A percentile compares a stretch with the other conserved stretches of the same genome.
phyloP scores from a whole-genome alignment of 2,329 filamentous ascomycete species.

The Penicillium sp. region DNA sequence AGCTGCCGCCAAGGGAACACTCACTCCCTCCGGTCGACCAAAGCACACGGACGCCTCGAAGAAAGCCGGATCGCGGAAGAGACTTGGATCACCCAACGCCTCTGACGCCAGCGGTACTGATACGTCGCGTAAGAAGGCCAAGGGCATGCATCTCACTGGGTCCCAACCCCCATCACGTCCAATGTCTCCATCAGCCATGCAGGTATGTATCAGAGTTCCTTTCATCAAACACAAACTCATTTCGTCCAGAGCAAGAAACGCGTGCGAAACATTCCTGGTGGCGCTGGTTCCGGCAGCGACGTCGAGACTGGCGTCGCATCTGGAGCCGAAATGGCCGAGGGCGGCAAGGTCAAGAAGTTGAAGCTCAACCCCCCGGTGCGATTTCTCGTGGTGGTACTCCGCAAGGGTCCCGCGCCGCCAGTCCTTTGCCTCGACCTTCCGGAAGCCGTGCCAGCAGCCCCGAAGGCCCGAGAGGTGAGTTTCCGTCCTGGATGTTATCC shows the following conservation, averaged over 20 bases:
- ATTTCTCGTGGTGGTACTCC: constrained; percentile 43
- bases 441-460: constrained; percentile 43
- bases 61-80: constrained; percentile 65
- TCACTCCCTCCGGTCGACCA: constrained; percentile 59
- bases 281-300: constrained; percentile 53
- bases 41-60: constrained; percentile 53
- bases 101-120: constrained; percentile 93
- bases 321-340: constrained; percentile 46
- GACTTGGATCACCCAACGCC: constrained; percentile 77
- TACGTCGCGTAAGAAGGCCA: constrained; percentile 73
- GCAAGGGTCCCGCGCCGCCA: constrained; percentile 48
- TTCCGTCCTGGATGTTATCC: too few species aligned
- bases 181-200: constrained; percentile 59
- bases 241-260: constrained; percentile 50
- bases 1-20: constrained; percentile 68
- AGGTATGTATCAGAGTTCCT: constrained; percentile 25
- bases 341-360: constrained; percentile 47
- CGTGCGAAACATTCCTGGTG: constrained; percentile 32
- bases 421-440: constrained; percentile 39
- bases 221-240: background rate
- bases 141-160: constrained; percentile 57
- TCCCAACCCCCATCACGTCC: constrained; percentile 53
- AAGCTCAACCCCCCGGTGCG: constrained; percentile 45
- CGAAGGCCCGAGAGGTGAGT: constrained; percentile 26
- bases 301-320: constrained; percentile 52